Base-by-base conservation (phyloP, 345 rosid genomes). In the Aquilaria sinensis region DNA sequence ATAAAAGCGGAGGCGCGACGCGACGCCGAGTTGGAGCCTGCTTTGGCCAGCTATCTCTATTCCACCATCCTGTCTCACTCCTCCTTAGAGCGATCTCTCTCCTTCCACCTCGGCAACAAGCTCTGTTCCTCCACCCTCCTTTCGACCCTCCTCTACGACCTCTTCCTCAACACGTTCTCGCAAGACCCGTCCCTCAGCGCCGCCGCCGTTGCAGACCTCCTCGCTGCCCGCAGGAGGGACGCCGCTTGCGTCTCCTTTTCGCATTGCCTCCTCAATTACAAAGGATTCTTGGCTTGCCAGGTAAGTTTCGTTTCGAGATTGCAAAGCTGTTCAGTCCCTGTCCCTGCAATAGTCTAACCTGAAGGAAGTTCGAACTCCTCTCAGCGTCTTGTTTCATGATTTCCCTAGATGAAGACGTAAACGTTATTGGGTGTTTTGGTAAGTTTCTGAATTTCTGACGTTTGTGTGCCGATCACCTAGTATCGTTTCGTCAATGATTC, bases 171-270 rank as follows among this genome's bases (percentile, higher is more conserved):
- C 74, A 85, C 90, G 56, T 83, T 90, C 87, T 62, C 96, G 61
- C 77, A 88, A 13, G 97, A 90, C 60, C 85, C 84, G 6, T 63
- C 82, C 33, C 88, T 93, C 6, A 72, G 84, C 29, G 77, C 96
- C 63, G 97, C 98, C 61, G 77, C 96, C 69, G 94, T 93, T 58
- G 92, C 98, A 48, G 98, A 93, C 67, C 94, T 93, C 1, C 92
- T 86, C 56, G 98, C 98, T 47, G 88, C 85, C 64, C 87, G 85
- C 43, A 79, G 74, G 31, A 88, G 97, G 31, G 98, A 93, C 68
- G 97, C 98, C 0, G 97, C 98, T 51, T 93, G 98, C 54, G 87
- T 90, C 45, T 93, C 99, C 11, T 93, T 88, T 84, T 85, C 99
- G 14, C 99, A 94, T 62, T 94, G 99, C 73, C 86, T 94, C 29